These are phyloP conservation scores for Hericium alpestre DNA, from an alignment of 768 basidiomycete species.

Conservation along the genomic window DNA sequence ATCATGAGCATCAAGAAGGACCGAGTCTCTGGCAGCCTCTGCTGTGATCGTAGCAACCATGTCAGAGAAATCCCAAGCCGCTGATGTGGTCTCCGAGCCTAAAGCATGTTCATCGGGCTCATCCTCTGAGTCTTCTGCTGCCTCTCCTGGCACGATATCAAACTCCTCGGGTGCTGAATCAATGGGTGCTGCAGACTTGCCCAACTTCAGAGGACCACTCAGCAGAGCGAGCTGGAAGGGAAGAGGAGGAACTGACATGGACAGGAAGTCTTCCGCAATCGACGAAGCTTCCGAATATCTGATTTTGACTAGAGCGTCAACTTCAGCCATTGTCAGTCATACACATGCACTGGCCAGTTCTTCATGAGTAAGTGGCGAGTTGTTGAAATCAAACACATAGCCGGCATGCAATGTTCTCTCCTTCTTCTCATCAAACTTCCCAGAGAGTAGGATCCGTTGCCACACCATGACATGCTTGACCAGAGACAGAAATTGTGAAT, in stretches of 20 bases:
- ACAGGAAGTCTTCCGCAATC: neutral
- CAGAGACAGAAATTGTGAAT: constrained; percentile 17
- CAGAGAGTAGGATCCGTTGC: constrained; percentile 16
- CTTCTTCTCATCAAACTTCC: constrained; percentile 2
- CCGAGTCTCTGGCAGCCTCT: no score
- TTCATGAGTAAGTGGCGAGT: constrained; percentile 3
- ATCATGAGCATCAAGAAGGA: no score
- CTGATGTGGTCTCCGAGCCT: no score
- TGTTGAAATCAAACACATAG: constrained; percentile 16
- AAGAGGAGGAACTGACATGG: neutral
- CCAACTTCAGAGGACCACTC: no score
- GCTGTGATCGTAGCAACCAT: no score
- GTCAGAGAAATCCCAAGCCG: no score
- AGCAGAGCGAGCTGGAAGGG: no score
- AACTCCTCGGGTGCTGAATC: no score
- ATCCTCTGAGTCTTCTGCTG: no score
- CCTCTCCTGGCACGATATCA: no score
- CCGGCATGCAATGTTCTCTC: constrained; percentile 9
- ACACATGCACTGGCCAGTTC: neutral
- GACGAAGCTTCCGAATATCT: neutral
- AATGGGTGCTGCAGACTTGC: no score
- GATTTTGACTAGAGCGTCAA: neutral
- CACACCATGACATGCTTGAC: constrained; percentile 19
- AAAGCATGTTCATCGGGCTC: no score
- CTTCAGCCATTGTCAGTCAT: neutral